These are phyloP conservation scores for Aspergillus arachidicola DNA, from an alignment of 2,329 filamentous ascomycete species.

Conservation along the genomic window DNA sequence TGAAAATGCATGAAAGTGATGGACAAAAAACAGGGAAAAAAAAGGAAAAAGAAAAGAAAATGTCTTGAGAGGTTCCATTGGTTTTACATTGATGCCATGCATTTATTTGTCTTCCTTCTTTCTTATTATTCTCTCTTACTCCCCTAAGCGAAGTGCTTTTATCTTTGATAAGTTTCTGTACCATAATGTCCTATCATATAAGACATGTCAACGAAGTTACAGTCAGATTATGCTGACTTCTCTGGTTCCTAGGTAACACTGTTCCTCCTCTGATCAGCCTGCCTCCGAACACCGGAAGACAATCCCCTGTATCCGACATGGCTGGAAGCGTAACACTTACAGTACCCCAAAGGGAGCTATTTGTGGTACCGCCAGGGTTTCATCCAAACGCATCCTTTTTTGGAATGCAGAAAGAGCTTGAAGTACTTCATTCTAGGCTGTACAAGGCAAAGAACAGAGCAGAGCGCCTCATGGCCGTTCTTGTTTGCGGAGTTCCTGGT, in stretches of 20 bases:
- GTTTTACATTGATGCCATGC: neutral
- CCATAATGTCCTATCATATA: conserved; percentile 11
- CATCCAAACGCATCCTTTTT: conserved; percentile 66
- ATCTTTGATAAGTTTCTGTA: conserved; percentile 16
- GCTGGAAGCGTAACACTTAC: conserved; percentile 26
- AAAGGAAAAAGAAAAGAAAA: neutral
- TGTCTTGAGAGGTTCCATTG: neutral
- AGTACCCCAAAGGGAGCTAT: conserved; percentile 32
- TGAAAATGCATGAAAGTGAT: neutral
- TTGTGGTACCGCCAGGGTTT: conserved; percentile 58
- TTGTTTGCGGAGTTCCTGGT: conserved; percentile 67
- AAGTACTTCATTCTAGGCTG: conserved; percentile 61
- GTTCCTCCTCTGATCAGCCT: conserved; percentile 22
- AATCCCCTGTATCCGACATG: conserved; percentile 29
- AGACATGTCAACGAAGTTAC: conserved; percentile 14
- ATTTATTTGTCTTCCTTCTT: neutral
- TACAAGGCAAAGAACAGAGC: conserved; percentile 60
- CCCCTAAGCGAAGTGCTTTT: neutral
- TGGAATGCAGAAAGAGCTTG: conserved; percentile 62
- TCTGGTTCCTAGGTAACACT: conserved; percentile 35
- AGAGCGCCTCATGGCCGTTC: conserved; percentile 63
- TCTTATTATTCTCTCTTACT: neutral
- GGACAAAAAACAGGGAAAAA: neutral
- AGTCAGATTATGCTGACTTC: conserved; percentile 39
- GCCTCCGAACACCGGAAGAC: conserved; percentile 28